Base-by-base conservation (phyloP, 345 rosid genomes). In the Salix udensis region DNA sequence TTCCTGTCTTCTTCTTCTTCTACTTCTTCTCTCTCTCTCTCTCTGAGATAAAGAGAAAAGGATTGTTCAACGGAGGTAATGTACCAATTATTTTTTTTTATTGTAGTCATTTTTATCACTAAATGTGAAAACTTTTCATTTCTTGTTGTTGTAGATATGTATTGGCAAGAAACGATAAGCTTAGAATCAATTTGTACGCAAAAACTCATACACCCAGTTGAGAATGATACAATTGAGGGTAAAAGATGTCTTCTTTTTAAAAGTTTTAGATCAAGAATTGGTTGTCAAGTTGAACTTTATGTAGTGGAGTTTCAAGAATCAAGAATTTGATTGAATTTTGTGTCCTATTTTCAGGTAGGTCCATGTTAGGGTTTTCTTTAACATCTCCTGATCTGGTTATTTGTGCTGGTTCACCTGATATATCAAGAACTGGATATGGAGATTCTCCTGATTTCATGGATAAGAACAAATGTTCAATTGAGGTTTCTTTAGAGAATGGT, bases 401-500 rank as follows among this genome's bases (percentile, higher is more conserved):
- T 28, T 91, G 94, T 69, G 87, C 89, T 28, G 91, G 85, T 78
- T 90, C 94, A 13, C 97, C 97, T 1, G 95, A 91, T 79, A 60
- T 89, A n/a, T 86, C 87, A 0, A 70, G 81, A 42, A 79, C 80
- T 12, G 61, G 76, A 44, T 81, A 68, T 30, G 87, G 73, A 68
- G 85, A 81, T 76, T 88, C 94, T 15, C 87, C 92, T 14, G 90
- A 90, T 8, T 77, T 87, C 19, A 34, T 67, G 68, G 62, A 81
- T 66, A 80, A 67, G 48, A 76, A 34, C 14, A 82, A 78, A 73
- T 67, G 67, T 67, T 88, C 88, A 2, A 71, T 87, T 73, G 94
- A 95, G 84, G 88, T 96, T 72, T 96, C 98, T 74, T 82, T 96
- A 53, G 93, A 93, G 80, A 86, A 90, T 72, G 97, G 97, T 52